A percentile compares a stretch with the other conserved stretches of the same genome.
phyloP scores from a whole-genome alignment of 2,329 filamentous ascomycete species.

The Trichoderma asperellum region DNA sequence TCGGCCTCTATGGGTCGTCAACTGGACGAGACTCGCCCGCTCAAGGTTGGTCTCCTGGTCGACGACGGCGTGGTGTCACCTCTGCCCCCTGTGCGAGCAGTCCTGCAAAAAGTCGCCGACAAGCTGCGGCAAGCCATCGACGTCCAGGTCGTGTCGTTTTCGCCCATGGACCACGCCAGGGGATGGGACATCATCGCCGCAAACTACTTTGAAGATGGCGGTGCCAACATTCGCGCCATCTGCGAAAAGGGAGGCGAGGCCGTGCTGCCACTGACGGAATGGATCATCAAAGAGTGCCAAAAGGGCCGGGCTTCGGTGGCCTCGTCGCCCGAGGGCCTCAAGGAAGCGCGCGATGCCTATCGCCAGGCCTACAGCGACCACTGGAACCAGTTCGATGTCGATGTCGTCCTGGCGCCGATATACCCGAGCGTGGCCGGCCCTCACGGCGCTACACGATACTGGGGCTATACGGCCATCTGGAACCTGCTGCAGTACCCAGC shows the following conservation, averaged over 20 bases:
- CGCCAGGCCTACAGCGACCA: constrained; percentile 75
- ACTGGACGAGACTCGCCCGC: constrained; percentile 44
- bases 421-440: constrained; percentile 22
- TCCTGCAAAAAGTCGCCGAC: constrained; percentile 94
- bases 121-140: constrained; percentile 86
- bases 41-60: constrained; percentile 99
- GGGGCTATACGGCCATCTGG: constrained; percentile 26
- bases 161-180: constrained; percentile 52
- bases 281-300: constrained; percentile 28
- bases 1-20: constrained; percentile 16
- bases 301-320: constrained; percentile 44
- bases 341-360: constrained; percentile 86
- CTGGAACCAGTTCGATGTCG: constrained; percentile 46
- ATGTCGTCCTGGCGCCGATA: neutral
- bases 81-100: constrained; percentile 82
- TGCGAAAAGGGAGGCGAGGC: constrained; percentile 78
- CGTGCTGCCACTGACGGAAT: constrained; percentile 47
- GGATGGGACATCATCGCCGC: constrained; percentile 97
- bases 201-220: constrained; percentile 87
- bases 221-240: constrained; percentile 73
- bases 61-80: constrained; percentile 83
- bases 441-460: constrained; percentile 20
- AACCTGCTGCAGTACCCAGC: constrained; percentile 26
- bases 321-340: constrained; percentile 87
- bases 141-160: constrained; percentile 72